A percentile compares a stretch with the other conserved stretches of the same genome.
Conservation (phyloP, 345 rosid genomes). For the Linum lewisii region DNA sequence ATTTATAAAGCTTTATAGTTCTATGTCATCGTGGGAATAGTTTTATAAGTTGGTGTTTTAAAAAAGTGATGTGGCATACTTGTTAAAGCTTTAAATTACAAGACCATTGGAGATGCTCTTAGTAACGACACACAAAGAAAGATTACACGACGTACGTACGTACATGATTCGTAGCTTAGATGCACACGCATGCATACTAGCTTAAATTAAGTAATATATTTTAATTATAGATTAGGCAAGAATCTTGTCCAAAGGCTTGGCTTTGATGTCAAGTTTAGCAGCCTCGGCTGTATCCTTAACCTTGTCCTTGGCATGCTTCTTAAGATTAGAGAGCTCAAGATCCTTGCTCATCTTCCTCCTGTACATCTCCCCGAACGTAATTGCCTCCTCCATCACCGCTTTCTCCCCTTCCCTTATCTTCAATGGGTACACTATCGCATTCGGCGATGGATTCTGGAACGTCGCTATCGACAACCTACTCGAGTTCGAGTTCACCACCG, state of each 20-base stretch:
- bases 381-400: conserved; percentile 48
- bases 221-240: conserved; percentile 8
- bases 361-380: conserved; percentile 67
- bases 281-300: too few species aligned
- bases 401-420: conserved; percentile 57
- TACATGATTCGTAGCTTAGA: too few species aligned
- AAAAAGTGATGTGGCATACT: too few species aligned
- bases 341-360: conserved; percentile 79
- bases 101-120: too few species aligned
- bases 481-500: conserved; percentile 71
- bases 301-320: conserved; percentile 65
- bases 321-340: conserved; percentile 59
- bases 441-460: conserved; percentile 74
- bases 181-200: too few species aligned
- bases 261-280: conserved; percentile 7
- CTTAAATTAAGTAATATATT: too few species aligned
- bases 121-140: too few species aligned
- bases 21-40: too few species aligned
- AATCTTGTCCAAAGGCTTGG: conserved; percentile 17
- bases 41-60: too few species aligned
- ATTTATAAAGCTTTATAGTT: too few species aligned
- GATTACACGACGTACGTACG: too few species aligned
- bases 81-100: too few species aligned
- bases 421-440: conserved; percentile 53
- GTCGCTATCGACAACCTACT: conserved; percentile 67